Conservation (phyloP, 306 rosid genomes). For the Vigna unguiculata region DNA sequence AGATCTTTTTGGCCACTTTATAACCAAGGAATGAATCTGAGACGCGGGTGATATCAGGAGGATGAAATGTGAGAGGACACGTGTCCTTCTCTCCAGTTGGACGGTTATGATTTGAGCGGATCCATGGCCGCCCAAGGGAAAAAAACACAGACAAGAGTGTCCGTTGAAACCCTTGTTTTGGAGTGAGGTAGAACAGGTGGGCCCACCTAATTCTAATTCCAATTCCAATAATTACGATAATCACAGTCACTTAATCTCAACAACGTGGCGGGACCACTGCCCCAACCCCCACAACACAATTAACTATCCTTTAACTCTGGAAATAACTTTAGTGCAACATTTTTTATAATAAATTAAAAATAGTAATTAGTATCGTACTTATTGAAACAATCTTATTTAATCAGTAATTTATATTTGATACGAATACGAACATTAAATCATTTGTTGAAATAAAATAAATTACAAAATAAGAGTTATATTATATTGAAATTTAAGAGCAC, state of each 20-base stretch:
- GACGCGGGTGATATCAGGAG: not conserved
- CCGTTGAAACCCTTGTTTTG: not conserved
- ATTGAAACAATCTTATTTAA: too few species aligned
- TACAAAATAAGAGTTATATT: too few species aligned
- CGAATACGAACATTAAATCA: too few species aligned
- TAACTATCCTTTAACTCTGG: too few species aligned
- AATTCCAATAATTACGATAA: not conserved
- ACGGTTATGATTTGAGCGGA: conserved; percentile 2
- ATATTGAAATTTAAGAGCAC: too few species aligned
- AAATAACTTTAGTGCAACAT: too few species aligned
- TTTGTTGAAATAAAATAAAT: too few species aligned
- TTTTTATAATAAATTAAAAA: too few species aligned
- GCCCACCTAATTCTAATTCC: not conserved
- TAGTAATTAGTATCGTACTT: too few species aligned
- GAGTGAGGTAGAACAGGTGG: not conserved
- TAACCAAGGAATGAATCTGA: not conserved
- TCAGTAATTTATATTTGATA: too few species aligned
- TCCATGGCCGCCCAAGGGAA: conserved; percentile 6
- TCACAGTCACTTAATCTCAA: not conserved
- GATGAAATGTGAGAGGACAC: not conserved
- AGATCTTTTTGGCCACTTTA: not conserved
- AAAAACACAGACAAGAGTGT: not conserved
- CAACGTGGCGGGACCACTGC: not conserved
- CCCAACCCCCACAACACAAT: not conserved
- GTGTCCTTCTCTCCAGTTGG: not conserved